Evolutionary conservation across 495 filamentous ascomycete species (phyloP), one percentile per base, ranked within the genome.

Genomic region (Penicillium bovifimosum): DNA sequence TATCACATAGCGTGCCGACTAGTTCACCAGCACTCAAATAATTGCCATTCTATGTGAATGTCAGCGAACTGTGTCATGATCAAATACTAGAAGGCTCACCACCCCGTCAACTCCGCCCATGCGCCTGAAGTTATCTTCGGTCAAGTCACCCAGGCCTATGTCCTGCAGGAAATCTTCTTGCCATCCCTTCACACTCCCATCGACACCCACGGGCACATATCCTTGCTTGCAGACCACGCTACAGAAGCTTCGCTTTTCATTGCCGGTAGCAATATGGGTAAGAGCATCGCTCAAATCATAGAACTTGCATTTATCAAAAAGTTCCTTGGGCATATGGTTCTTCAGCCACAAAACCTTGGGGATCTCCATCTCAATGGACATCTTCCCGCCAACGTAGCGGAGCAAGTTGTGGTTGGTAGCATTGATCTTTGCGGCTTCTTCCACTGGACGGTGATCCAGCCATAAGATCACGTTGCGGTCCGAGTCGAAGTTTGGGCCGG

Each of bases 361-460:
- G 24, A 96, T 90, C 65, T 98, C 93, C 93, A 98, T 98, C 75
- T 98, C 93, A 57, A 95, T 87, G 60, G 88, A 95, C 93, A 98
- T 97, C 59, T 82, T 91, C 34, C 93, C 92, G 41, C 93, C 93
- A 5, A 98, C 92, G 68, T 96, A 98, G 43, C 88, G 84, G 32
- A 98, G 80, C n/a, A 98, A 76, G 57, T 90, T 89, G 73, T 97
- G 93, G 43, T 85, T 81, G 2, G 93, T 96, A 11, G 84, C 83
- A 71, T 97, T 97, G 74, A 98, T 95, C 66, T 86, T 83, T 16
- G 84, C 81, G 10, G 93, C 90, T 73, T 98, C 92, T 52, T 88
- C 82, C 16, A 91, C 80, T 1, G 93, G 90, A 36, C 93, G 83
- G 68, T 97, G 90, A 65, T 96, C 91, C 13, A 96, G 81, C 91